These are phyloP conservation scores for Artemisia princeps DNA, from an alignment of 140 eudicot genomes.

Conservation along the genomic window DNA sequence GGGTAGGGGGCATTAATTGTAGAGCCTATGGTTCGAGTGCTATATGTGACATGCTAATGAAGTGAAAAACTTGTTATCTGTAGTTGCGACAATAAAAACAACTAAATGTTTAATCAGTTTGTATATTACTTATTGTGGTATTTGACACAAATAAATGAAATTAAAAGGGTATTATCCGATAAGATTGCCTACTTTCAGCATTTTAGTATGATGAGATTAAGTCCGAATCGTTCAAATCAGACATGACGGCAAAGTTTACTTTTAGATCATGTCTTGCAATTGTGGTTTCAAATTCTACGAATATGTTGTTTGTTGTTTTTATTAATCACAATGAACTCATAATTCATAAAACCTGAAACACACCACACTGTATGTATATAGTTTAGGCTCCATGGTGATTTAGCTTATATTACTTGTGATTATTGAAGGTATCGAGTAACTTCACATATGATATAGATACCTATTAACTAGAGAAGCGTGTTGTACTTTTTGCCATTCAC, in stretches of 20 bases:
- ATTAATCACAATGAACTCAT: no score
- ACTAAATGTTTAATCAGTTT: background rate
- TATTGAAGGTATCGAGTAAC: constrained; percentile 11
- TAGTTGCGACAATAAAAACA: background rate
- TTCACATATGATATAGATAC: background rate
- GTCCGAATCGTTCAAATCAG: no score
- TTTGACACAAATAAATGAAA: background rate
- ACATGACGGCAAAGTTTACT: no score
- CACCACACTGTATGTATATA: no score
- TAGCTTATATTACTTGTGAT: background rate
- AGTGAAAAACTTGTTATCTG: background rate
- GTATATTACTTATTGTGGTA: background rate
- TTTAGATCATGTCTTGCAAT: no score
- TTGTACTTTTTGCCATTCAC: background rate
- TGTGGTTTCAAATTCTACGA: no score
- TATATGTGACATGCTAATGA: background rate
- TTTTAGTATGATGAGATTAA: no score
- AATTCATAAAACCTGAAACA: no score
- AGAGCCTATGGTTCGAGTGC: background rate
- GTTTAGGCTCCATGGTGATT: background rate
- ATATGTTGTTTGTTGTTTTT: no score
- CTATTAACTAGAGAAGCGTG: background rate
- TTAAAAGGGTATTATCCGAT: no score
- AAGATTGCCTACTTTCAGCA: no score
- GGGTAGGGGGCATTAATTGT: background rate